Evolutionary conservation across 1,284 basidiomycete genomes (phyloP), one percentile per base, ranked within the genome.

Genomic region (Calocybe gambosa): DNA sequence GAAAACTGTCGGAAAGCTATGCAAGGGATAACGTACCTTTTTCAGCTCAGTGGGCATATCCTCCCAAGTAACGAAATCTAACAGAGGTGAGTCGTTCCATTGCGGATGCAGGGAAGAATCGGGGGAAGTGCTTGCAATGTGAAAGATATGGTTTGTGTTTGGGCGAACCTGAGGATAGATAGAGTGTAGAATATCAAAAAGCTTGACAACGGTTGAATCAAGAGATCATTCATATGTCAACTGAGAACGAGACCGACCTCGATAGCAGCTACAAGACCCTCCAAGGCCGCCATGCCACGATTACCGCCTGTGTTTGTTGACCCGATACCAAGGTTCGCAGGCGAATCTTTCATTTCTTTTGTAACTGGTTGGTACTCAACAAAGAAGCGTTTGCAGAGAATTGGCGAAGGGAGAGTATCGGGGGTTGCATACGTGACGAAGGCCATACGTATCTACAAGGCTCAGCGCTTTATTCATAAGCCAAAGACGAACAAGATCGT

Each of bases 1-100:
- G 1, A 18, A 7, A 19, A 6, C 21, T 23, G 21, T 23, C 21
- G 7, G 5, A 15, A 40, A 16, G 9, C 28, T 8, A 16, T 2
- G 5, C 15, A 37, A 23, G 2, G 19, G 34, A 57, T 64, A 13
- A 13, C 19, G 1, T 15, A 80, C 85, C 68, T 82, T 84, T 45
- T 71, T 76, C 16, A 88, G 57, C 58, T 87, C 85, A 3, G 52
- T 40, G 0, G 84, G 77, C 1, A 89, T 58, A 1, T 71, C 69
- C n/a, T 78, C 74, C 86, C 85, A 88, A 2, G 69, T 73, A 7
- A 80, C 62, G n/a, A 61, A 60, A 58, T 89, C 86, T 18, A 85
- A 59, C 6, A 62, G 54, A 1, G 74, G 62, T 1, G 65, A 63
- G 10, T 61, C 62, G 58, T 89, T 89, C 60, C 70, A 80, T 18